Conservation (phyloP, 129 eudicot genomes). For the Tagetes erecta region DNA sequence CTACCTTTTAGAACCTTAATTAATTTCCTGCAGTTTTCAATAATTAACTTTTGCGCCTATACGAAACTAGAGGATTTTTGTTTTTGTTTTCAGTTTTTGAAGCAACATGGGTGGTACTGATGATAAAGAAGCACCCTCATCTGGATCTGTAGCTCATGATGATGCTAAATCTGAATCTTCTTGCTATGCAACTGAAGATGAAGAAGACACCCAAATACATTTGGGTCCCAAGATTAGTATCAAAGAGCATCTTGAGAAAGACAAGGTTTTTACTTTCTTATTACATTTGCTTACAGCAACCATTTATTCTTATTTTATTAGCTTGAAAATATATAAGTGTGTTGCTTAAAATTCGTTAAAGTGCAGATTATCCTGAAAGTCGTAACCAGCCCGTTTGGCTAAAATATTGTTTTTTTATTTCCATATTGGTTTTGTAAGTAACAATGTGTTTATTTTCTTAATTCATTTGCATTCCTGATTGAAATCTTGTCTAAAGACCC, state of each 20-base stretch:
- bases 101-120: slow-evolving; percentile 43
- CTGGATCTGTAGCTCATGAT: slow-evolving; percentile 40
- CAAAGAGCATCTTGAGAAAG: slow-evolving; percentile 78
- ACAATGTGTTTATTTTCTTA: background rate
- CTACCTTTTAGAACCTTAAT: slow-evolving; percentile 25
- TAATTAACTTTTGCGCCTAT: background rate
- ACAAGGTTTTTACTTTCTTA: slow-evolving; percentile 56
- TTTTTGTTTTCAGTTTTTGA: slow-evolving; percentile 28
- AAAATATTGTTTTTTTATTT: background rate
- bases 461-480: background rate
- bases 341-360: background rate
- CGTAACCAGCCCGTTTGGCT: slow-evolving; percentile 5
- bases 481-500: background rate
- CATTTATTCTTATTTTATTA: background rate
- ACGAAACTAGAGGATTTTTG: background rate
- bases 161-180: slow-evolving; percentile 55
- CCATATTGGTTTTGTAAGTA: background rate
- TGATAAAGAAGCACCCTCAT: slow-evolving; percentile 39
- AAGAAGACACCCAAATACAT: slow-evolving; percentile 56
- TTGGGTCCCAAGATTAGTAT: slow-evolving; percentile 77
- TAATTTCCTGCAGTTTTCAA: background rate
- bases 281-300: background rate
- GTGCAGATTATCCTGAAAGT: background rate
- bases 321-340: background rate
- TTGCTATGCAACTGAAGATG: slow-evolving; percentile 67